Conservation (phyloP, 768 basidiomycete genomes). For the Butyriboletus loyo region DNA sequence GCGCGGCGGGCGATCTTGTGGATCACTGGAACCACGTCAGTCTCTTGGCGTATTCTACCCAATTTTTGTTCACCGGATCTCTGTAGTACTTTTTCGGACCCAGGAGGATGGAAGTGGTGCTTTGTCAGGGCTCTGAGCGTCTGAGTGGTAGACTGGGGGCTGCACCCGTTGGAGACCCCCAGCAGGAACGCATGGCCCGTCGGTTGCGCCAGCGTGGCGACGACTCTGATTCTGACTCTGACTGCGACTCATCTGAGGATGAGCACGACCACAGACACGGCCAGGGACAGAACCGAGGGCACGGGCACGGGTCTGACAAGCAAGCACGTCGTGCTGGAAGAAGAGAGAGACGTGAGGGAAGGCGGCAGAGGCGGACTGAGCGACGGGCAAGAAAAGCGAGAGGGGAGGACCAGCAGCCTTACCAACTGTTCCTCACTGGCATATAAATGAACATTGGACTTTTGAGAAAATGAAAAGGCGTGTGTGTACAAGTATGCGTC, state of each 20-base stretch:
- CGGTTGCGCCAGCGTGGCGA: slow-evolving; percentile 11
- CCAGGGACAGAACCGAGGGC: too few relatives aligned
- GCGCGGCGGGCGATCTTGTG: slow-evolving; percentile 39
- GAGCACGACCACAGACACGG: not conserved
- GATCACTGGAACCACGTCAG: slow-evolving; percentile 52
- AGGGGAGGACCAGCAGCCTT: slow-evolving; percentile 15
- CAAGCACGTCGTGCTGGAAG: not conserved
- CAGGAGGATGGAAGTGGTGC: slow-evolving; percentile 41
- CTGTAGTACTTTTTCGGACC: slow-evolving; percentile 48
- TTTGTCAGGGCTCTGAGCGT: slow-evolving; percentile 33
- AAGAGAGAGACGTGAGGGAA: slow-evolving; percentile 14
- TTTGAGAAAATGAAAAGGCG: too few relatives aligned
- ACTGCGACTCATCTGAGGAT: not conserved
- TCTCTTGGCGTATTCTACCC: not conserved
- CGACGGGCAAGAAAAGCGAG: slow-evolving; percentile 15
- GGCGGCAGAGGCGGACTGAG: slow-evolving; percentile 11
- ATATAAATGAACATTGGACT: not conserved
- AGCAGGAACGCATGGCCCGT: slow-evolving; percentile 18
- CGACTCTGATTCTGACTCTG: not conserved
- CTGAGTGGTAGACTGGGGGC: slow-evolving; percentile 24
- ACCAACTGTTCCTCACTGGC: slow-evolving; percentile 21
- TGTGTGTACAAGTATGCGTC: too few relatives aligned
- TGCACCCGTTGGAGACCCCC: slow-evolving; percentile 20
- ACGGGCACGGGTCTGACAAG: not conserved
- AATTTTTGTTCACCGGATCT: not conserved